Evolutionary conservation across 306 rosid genomes (phyloP).

Genomic region (Herpetospermum pedunculosum): DNA sequence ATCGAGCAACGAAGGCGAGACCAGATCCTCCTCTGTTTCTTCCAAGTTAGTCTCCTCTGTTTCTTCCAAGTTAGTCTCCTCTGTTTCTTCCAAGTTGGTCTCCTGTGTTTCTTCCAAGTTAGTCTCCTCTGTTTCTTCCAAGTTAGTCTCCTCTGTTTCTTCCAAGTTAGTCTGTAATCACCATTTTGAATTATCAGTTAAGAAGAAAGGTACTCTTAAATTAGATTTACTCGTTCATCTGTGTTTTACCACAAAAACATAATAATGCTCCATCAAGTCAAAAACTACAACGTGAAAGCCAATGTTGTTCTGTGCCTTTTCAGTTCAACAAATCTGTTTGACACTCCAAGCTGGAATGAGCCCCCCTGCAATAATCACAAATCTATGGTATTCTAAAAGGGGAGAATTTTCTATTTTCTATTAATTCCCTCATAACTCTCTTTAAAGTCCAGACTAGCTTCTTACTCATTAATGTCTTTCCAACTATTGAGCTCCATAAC

Average conservation of each 20-base stretch:
- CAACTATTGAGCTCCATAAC: not conserved
- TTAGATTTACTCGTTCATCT: not conserved
- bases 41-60: constrained; percentile 22
- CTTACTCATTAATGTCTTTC: not conserved
- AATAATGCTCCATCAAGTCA: not conserved
- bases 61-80: constrained; percentile 22
- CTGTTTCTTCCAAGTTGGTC: too few relatives aligned
- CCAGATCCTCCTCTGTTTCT: constrained; percentile 14
- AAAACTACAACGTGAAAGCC: constrained; percentile 7
- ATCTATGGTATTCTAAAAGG: not conserved
- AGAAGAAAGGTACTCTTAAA: not conserved
- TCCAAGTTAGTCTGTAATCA: constrained; percentile 19
- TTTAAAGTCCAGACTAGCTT: not conserved
- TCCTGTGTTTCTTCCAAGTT: too few relatives aligned
- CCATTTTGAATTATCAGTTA: not conserved
- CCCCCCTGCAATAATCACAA: not conserved
- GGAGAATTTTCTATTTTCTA: not conserved
- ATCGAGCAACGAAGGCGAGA: constrained; percentile 6
- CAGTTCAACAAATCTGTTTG: constrained; percentile 2
- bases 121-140: constrained; percentile 15
- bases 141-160: constrained; percentile 17
- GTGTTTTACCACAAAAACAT: not conserved
- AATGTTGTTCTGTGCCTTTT: not conserved
- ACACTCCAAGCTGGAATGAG: not conserved
- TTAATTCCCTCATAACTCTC: not conserved